A percentile compares a stretch with the other conserved stretches of the same genome.
Conservation (phyloP, 2,329 filamentous ascomycete genomes). For the Exophiala sideris region DNA sequence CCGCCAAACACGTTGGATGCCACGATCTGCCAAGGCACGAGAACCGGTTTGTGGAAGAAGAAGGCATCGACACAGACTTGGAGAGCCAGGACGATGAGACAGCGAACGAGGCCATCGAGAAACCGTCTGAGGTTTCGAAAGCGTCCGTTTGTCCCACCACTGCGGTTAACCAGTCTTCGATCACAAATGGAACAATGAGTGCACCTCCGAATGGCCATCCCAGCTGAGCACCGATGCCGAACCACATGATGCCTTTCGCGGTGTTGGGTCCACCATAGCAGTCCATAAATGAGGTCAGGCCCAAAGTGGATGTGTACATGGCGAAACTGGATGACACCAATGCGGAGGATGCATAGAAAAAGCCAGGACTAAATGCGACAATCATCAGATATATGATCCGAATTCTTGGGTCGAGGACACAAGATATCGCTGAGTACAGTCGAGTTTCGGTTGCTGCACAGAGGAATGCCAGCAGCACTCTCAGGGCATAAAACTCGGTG, state of each 20-base stretch:
- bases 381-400: slow-evolving; percentile 79
- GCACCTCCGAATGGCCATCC: slow-evolving; percentile 95
- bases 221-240: slow-evolving; percentile 76
- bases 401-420: slow-evolving; percentile 74
- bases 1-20: slow-evolving; percentile 90
- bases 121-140: slow-evolving; percentile 58
- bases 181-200: slow-evolving; percentile 72
- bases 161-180: slow-evolving; percentile 67
- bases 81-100: slow-evolving; percentile 61
- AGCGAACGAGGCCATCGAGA: slow-evolving; percentile 64
- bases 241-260: slow-evolving; percentile 82
- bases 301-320: slow-evolving; percentile 90
- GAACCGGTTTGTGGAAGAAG: slow-evolving; percentile 74
- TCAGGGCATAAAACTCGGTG: slow-evolving; percentile 81
- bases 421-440: slow-evolving; percentile 73
- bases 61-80: slow-evolving; percentile 73
- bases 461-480: slow-evolving; percentile 67
- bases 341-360: slow-evolving; percentile 85
- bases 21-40: slow-evolving; percentile 90
- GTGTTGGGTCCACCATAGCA: slow-evolving; percentile 78
- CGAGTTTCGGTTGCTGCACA: slow-evolving; percentile 82
- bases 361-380: slow-evolving; percentile 76
- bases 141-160: slow-evolving; percentile 51
- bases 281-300: slow-evolving; percentile 85
- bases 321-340: slow-evolving; percentile 93